phyloP scores from a whole-genome alignment of 257 asterid genomes.

The Solanum chmielewskii region DNA sequence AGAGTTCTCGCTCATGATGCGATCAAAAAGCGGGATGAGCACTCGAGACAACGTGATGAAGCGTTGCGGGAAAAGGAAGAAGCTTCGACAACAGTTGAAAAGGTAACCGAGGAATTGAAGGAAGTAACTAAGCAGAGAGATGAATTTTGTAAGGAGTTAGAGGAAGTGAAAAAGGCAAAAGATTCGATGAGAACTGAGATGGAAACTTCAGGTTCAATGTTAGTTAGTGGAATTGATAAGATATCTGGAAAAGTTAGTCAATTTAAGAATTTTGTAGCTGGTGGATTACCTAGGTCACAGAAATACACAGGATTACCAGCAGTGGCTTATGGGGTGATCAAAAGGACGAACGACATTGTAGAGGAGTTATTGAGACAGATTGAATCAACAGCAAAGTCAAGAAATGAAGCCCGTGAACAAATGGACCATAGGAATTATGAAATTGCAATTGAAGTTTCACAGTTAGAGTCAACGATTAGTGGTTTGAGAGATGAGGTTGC shows the following conservation, averaged over 20 bases:
- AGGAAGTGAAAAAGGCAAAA: constrained; percentile 43
- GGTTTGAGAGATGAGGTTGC: constrained; percentile 64
- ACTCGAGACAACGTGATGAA: constrained; percentile 68
- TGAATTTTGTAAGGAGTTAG: constrained; percentile 44
- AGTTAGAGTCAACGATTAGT: constrained; percentile 72
- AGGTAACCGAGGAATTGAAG: constrained; percentile 23
- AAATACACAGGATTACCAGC: constrained; percentile 90
- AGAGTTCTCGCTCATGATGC: constrained; percentile 81
- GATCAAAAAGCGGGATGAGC: constrained; percentile 81
- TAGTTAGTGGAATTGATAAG: constrained; percentile 83
- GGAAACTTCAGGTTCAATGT: constrained; percentile 84
- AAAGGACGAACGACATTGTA: constrained; percentile 83
- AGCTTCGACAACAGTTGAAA: constrained; percentile 30
- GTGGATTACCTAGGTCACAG: constrained; percentile 71
- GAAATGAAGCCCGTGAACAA: constrained; percentile 70
- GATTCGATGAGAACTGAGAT: constrained; percentile 56
- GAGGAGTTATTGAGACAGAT: constrained; percentile 78
- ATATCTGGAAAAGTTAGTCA: constrained; percentile 70
- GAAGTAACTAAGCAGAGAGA: constrained; percentile 43
- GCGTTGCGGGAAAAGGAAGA: constrained; percentile 69
- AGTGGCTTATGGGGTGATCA: constrained; percentile 86
- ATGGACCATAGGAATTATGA: constrained; percentile 94
- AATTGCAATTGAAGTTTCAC: constrained; percentile 94
- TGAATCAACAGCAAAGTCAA: constrained; percentile 49
- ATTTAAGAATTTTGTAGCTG: constrained; percentile 63